Evolutionary conservation across 441 rosid genomes (phyloP).

Genomic region (Pelargonium australe): DNA sequence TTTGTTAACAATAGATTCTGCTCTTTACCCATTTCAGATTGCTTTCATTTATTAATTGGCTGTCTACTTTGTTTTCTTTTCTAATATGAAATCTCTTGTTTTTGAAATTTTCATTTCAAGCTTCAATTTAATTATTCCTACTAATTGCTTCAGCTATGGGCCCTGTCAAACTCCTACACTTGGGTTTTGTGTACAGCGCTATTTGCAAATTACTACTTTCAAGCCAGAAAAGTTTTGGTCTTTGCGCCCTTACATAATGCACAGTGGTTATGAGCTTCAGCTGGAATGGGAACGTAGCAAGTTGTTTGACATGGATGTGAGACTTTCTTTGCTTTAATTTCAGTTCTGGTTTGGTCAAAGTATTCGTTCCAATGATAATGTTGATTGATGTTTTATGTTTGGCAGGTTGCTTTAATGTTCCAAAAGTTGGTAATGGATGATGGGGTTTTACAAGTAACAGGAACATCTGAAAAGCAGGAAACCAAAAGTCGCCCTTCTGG

Average conservation of each 20-base stretch:
- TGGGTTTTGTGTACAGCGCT: conserved; percentile 89
- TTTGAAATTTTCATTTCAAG: background rate
- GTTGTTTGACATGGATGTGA: conserved; percentile 75
- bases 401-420: conserved; percentile 74
- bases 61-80: background rate
- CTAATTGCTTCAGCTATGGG: conserved; percentile 59
- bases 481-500: conserved; percentile 77
- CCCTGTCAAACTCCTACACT: conserved; percentile 98
- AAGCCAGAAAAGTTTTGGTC: conserved; percentile 86
- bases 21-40: background rate
- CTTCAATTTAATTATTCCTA: conserved; percentile 18
- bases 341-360: conserved; percentile 14
- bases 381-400: conserved; percentile 20
- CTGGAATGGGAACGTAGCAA: conserved; percentile 86
- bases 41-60: background rate
- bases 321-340: conserved; percentile 25
- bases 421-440: conserved; percentile 65
- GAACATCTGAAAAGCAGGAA: conserved; percentile 68
- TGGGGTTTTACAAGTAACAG: conserved; percentile 60
- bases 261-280: conserved; percentile 69
- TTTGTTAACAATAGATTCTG: background rate
- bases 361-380: conserved; percentile 13
- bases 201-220: conserved; percentile 82
- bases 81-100: background rate
- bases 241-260: conserved; percentile 47